Evolutionary conservation across 371 early-diverging fungal genomes (phyloP).

Genomic region (Gilbertella persicaria): DNA sequence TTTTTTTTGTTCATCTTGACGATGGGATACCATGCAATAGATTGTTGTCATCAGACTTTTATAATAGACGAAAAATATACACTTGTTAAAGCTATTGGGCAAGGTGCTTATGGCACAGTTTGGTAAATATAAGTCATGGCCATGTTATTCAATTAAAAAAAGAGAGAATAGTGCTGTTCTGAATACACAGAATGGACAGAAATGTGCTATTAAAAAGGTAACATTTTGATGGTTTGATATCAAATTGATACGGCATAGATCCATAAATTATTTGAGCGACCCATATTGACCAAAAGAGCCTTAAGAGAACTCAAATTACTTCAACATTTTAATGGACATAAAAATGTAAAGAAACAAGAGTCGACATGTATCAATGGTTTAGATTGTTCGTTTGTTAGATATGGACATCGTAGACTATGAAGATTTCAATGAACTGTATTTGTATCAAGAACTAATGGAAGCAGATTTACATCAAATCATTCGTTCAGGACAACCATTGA

Average conservation of each 20-base stretch:
- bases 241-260: no score
- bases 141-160: no score
- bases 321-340: slow-evolving; percentile 88
- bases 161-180: slow-evolving; percentile 87
- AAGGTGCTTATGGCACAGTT: slow-evolving; percentile 92
- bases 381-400: slow-evolving; percentile 81
- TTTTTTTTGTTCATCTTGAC: not conserved
- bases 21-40: no score
- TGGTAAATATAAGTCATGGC: no score
- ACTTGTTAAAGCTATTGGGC: slow-evolving; percentile 86
- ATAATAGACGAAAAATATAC: slow-evolving; percentile 60
- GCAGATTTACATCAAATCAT: slow-evolving; percentile 98
- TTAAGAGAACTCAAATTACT: slow-evolving; percentile 89
- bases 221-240: not conserved
- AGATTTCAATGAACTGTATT: slow-evolving; percentile 88
- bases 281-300: slow-evolving; percentile 83
- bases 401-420: slow-evolving; percentile 55
- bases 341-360: slow-evolving; percentile 65
- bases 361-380: not conserved
- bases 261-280: slow-evolving; percentile 74
- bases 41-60: no score
- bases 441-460: slow-evolving; percentile 96
- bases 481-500: slow-evolving; percentile 92
- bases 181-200: slow-evolving; percentile 75
- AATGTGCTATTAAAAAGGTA: slow-evolving; percentile 94